phyloP scores from a whole-genome alignment of 768 basidiomycete genomes.

The Hericium alpestre region DNA sequence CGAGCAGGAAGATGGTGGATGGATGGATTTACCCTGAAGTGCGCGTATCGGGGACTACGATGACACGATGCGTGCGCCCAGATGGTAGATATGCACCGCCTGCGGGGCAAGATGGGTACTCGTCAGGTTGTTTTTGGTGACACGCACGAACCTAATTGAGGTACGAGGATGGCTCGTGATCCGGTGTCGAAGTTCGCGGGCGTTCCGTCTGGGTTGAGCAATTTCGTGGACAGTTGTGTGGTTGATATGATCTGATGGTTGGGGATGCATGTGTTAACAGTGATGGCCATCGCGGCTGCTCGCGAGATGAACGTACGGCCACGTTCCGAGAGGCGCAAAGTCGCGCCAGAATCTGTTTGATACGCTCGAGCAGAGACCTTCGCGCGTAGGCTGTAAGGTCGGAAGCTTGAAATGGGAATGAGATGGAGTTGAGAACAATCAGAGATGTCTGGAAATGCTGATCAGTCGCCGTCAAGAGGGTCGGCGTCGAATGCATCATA shows the following conservation, averaged over 20 bases:
- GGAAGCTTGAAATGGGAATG: constrained; percentile 52
- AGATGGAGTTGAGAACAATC: constrained; percentile 57
- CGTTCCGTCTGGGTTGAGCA: constrained; percentile 53
- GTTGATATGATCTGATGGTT: constrained; percentile 40
- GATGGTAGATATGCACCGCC: constrained; percentile 32
- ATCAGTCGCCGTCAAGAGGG: too few species aligned
- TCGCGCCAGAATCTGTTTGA: constrained; percentile 44
- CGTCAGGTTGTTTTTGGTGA: background rate
- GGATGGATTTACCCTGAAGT: constrained; percentile 29
- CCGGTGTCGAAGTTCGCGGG: constrained; percentile 58
- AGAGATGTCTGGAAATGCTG: constrained; percentile 35
- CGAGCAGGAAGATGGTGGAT: constrained; percentile 3
- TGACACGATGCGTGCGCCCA: constrained; percentile 32
- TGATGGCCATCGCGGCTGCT: background rate
- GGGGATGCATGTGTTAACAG: background rate
- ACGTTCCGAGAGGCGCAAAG: constrained; percentile 30
- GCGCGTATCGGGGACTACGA: constrained; percentile 30
- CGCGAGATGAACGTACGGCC: constrained; percentile 1
- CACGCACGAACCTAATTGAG: constrained; percentile 42
- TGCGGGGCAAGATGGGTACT: constrained; percentile 4
- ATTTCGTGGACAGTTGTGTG: constrained; percentile 60
- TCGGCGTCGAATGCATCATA: constrained; percentile 14
- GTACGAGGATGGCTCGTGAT: constrained; percentile 52
- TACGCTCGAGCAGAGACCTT: constrained; percentile 34
- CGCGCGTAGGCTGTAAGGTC: constrained; percentile 28